phyloP scores from a whole-genome alignment of 1,284 basidiomycete genomes.

The Microbotryum lychnidis-dioicae region DNA sequence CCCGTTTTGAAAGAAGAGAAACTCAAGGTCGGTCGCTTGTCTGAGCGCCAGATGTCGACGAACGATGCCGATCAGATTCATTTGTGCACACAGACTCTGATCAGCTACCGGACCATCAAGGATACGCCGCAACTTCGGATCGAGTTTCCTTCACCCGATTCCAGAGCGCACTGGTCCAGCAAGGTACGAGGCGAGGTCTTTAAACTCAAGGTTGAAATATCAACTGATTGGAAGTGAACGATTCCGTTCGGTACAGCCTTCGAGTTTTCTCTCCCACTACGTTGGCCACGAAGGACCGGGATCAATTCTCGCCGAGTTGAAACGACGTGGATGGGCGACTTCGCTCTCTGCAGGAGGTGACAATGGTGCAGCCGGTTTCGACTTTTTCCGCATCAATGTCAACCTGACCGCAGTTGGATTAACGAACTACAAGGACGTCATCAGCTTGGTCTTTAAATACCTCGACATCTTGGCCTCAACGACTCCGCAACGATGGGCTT shows the following conservation, averaged over 20 bases:
- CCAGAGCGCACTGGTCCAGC: slow-evolving; percentile 56
- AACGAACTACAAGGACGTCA: slow-evolving; percentile 64
- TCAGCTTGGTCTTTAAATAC: slow-evolving; percentile 69
- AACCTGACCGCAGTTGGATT: slow-evolving; percentile 77
- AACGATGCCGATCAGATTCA: not conserved
- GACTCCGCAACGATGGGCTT: slow-evolving; percentile 61
- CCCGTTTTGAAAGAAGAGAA: not conserved
- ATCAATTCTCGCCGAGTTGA: slow-evolving; percentile 72
- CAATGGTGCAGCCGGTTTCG: slow-evolving; percentile 66
- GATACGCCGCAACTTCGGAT: slow-evolving; percentile 79
- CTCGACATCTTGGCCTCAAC: slow-evolving; percentile 66
- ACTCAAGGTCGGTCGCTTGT: not conserved
- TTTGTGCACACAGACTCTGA: slow-evolving; percentile 53
- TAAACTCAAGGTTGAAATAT: not conserved
- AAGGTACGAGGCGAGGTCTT: not conserved
- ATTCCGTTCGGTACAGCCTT: slow-evolving; percentile 48
- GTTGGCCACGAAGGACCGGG: slow-evolving; percentile 93
- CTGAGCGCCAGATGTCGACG: not conserved
- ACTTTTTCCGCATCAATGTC: slow-evolving; percentile 74
- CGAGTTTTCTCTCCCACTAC: slow-evolving; percentile 69
- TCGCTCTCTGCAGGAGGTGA: slow-evolving; percentile 63
- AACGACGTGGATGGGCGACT: slow-evolving; percentile 82
- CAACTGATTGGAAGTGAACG: not conserved
- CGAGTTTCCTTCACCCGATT: slow-evolving; percentile 57
- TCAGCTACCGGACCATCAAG: slow-evolving; percentile 83